Percentiles rank a stretch among this genome's conserved stretches.
These are phyloP conservation scores for Amaranthus tricolor DNA, from an alignment of 179 eudicot species.

Conservation along the genomic window DNA sequence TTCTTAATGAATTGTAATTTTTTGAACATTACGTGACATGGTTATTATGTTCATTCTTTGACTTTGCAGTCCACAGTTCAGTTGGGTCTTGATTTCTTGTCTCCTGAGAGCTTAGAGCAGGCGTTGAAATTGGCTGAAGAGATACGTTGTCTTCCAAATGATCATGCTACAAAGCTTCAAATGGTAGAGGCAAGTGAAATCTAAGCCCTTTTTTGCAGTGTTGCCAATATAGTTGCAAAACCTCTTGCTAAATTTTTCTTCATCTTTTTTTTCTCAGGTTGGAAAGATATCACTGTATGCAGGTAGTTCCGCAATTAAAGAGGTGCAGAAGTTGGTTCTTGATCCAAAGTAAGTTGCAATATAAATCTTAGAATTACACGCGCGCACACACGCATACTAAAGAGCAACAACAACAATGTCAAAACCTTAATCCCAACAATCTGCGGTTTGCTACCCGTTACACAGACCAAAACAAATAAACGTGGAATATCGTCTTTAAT, in stretches of 20 bases:
- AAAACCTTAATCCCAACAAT: too few relatives aligned
- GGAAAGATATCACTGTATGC: constrained; percentile 94
- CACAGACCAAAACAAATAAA: too few relatives aligned
- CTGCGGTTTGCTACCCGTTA: too few relatives aligned
- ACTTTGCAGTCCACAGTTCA: constrained; percentile 81
- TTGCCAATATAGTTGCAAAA: constrained; percentile 7
- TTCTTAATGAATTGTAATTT: neutral
- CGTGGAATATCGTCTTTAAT: too few relatives aligned
- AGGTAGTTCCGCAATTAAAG: constrained; percentile 94
- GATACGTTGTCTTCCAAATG: constrained; percentile 83
- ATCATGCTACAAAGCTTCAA: constrained; percentile 89
- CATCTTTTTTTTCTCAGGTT: constrained; percentile 50
- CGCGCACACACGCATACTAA: neutral
- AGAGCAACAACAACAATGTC: too few relatives aligned
- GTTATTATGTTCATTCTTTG: constrained; percentile 9
- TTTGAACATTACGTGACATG: neutral
- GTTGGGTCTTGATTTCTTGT: constrained; percentile 86
- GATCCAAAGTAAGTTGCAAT: constrained; percentile 78
- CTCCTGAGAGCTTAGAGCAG: constrained; percentile 83
- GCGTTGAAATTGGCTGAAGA: constrained; percentile 77
- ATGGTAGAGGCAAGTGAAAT: constrained; percentile 70
- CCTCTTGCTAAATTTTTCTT: neutral
- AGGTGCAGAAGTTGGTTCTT: constrained; percentile 85
- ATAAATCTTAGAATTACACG: neutral
- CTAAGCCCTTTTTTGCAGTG: constrained; percentile 4